Evolutionary conservation across 306 rosid genomes (phyloP).

Genomic region (Casuarina equisetifolia): DNA sequence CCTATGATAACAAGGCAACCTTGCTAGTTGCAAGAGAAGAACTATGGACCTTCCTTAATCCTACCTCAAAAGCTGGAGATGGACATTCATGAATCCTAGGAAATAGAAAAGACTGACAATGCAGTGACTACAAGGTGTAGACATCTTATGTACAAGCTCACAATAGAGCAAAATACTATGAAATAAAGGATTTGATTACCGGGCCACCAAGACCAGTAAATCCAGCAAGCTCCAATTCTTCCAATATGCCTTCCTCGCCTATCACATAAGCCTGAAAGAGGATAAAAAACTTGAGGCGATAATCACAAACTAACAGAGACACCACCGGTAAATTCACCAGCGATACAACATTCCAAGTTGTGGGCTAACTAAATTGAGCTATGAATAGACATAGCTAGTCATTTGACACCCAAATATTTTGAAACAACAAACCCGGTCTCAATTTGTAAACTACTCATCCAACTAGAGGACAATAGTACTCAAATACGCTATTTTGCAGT

Average conservation of each 20-base stretch:
- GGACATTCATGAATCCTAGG: background rate
- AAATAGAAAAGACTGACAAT: background rate
- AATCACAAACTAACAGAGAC: background rate
- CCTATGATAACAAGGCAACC: background rate
- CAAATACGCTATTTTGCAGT: background rate
- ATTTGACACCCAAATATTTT: background rate
- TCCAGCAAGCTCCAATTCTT: conserved; percentile 85
- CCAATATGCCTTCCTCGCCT: conserved; percentile 85
- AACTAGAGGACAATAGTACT: background rate
- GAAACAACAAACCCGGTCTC: background rate
- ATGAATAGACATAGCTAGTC: background rate
- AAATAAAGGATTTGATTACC: conserved; percentile 36
- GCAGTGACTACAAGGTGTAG: background rate
- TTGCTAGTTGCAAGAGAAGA: background rate
- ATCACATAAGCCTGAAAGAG: conserved; percentile 76
- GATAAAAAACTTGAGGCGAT: conserved; percentile 5
- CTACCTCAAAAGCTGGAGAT: background rate
- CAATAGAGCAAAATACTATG: background rate
- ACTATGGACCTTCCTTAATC: background rate
- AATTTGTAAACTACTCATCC: background rate
- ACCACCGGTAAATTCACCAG: background rate
- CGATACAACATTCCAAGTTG: background rate
- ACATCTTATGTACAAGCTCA: background rate
- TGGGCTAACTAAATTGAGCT: background rate
- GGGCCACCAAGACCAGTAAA: conserved; percentile 92